A percentile compares a stretch with the other conserved stretches of the same genome.
phyloP scores from a whole-genome alignment of 768 basidiomycete species.

The Lyophyllum decastes region DNA sequence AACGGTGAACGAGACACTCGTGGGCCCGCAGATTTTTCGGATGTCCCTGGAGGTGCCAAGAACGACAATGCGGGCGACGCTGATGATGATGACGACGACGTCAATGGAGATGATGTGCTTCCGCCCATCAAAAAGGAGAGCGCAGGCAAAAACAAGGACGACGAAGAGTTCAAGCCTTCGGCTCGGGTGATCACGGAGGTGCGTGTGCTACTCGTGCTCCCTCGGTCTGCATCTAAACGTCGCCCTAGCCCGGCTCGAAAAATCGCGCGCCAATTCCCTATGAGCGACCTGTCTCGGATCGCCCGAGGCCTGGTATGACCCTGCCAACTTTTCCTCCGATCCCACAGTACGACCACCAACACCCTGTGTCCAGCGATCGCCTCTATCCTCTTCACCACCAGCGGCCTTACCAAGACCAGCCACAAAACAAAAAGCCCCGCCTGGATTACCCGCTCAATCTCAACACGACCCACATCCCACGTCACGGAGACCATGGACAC shows the following conservation, averaged over 20 bases:
- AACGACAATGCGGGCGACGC: constrained; percentile 23
- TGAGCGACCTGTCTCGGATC: constrained; percentile 6
- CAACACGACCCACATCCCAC: constrained; percentile 2
- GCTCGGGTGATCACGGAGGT: constrained; percentile 13
- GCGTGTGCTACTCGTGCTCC: background rate
- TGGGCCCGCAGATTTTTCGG: constrained; percentile 36
- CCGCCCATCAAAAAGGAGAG: background rate
- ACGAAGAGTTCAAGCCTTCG: constrained; percentile 12
- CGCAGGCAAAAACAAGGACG: constrained; percentile 1
- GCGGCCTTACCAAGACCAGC: constrained; percentile 17
- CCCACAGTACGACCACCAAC: constrained; percentile 14
- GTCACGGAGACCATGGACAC: constrained; percentile 5
- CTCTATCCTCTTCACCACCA: constrained; percentile 22
- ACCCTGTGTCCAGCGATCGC: constrained; percentile 20
- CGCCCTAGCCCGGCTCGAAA: constrained; percentile 3
- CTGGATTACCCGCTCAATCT: constrained; percentile 11
- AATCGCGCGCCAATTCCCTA: background rate
- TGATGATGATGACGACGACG: constrained; percentile 25
- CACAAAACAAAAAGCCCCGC: constrained; percentile 19
- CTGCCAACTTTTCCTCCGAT: constrained; percentile 9
- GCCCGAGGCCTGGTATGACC: constrained; percentile 3
- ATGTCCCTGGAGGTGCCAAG: constrained; percentile 12
- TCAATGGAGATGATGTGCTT: constrained; percentile 12
- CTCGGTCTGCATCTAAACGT: background rate
- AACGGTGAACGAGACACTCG: constrained; percentile 38